These are phyloP conservation scores for Acacia pycnantha DNA, from an alignment of 331 rosid species.

Conservation along the genomic window DNA sequence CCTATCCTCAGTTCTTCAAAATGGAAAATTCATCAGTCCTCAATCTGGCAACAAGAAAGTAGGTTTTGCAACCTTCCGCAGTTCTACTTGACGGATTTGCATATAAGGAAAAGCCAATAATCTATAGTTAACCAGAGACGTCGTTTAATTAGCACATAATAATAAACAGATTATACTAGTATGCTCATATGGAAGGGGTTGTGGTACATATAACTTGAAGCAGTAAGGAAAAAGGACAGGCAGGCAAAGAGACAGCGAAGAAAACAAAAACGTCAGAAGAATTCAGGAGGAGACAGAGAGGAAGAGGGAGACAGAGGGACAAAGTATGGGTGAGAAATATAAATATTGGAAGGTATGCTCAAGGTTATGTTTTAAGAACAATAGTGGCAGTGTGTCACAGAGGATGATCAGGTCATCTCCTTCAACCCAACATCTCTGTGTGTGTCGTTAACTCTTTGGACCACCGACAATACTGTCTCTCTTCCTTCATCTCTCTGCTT, in stretches of 20 bases:
- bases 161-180: not conserved
- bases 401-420: slow-evolving; percentile 1
- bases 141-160: not conserved
- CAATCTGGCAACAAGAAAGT: not conserved
- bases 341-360: not conserved
- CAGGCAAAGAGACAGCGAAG: not conserved
- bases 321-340: not conserved
- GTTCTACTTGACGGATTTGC: not conserved
- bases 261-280: not conserved
- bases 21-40: not conserved
- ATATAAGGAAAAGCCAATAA: not conserved
- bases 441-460: not conserved
- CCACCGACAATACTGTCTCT: not conserved
- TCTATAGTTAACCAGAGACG: not conserved
- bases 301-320: not conserved
- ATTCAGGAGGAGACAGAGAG: not conserved
- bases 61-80: not conserved
- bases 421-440: not conserved
- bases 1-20: not conserved
- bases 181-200: not conserved
- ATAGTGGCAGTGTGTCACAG: not conserved
- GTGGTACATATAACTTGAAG: not conserved
- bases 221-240: not conserved
- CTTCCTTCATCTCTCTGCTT: not conserved
- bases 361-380: not conserved